Evolutionary conservation across 805 yeast genomes (phyloP).

Genomic region (Pichia occidentalis): DNA sequence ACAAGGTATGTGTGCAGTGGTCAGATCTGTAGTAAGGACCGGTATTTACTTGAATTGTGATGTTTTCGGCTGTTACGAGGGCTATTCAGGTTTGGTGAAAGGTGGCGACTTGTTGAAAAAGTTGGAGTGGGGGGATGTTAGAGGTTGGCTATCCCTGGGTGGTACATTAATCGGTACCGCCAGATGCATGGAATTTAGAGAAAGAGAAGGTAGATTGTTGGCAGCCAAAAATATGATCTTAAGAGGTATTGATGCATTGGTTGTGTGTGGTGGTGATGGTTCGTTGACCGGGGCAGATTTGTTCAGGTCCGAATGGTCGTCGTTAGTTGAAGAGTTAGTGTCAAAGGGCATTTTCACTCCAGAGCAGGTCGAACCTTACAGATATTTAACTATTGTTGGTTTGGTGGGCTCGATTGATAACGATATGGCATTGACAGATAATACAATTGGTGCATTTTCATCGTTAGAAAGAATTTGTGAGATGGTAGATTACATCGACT

Average conservation of each 20-base stretch:
- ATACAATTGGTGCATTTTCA: constrained; percentile 94
- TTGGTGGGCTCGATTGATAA: constrained; percentile 96
- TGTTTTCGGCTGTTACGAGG: constrained; percentile 87
- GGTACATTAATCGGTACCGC: constrained; percentile 98
- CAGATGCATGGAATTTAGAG: constrained; percentile 77
- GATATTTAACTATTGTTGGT: constrained; percentile 81
- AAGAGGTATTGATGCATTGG: constrained; percentile 87
- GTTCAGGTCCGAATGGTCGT: constrained; percentile 93
- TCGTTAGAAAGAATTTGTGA: constrained; percentile 89
- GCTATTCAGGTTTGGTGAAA: constrained; percentile 85
- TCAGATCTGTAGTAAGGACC: constrained; percentile 90
- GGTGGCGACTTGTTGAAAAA: constrained; percentile 75
- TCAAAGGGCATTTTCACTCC: constrained; percentile 47
- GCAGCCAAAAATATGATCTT: constrained; percentile 82
- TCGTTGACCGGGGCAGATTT: constrained; percentile 96
- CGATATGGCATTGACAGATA: constrained; percentile 96
- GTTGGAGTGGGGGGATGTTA: constrained; percentile 89
- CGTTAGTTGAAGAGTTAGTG: constrained; percentile 67
- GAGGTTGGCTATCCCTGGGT: constrained; percentile 88
- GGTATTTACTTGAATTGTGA: constrained; percentile 86
- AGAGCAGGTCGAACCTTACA: constrained; percentile 55
- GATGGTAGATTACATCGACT: constrained; percentile 93
- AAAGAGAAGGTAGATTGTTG: constrained; percentile 73
- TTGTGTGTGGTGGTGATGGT: constrained; percentile 99
- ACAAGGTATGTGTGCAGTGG: constrained; percentile 97